Percentiles rank a stretch among this genome's conserved stretches.
Evolutionary conservation across 1,284 basidiomycete species (phyloP).

Genomic region (Pascua guehoae): DNA sequence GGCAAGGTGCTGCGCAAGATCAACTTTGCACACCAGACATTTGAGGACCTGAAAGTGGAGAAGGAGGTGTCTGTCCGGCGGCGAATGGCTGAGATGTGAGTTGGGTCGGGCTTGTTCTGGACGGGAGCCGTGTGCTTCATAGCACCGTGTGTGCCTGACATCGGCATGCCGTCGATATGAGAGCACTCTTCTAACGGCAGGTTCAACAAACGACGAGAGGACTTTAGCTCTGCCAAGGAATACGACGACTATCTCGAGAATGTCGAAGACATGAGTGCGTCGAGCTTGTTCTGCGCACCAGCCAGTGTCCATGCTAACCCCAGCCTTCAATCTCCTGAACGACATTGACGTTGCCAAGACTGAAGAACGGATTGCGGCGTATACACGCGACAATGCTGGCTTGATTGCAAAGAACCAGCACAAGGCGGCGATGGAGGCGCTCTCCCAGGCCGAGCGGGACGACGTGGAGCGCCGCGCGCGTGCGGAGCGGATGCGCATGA

Average conservation of each 20-base stretch:
- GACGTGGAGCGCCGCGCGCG: slow-evolving; percentile 64
- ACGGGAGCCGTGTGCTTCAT: no score
- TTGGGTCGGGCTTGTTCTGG: not conserved
- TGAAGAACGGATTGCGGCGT: slow-evolving; percentile 74
- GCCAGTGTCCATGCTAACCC: not conserved
- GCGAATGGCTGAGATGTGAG: slow-evolving; percentile 78
- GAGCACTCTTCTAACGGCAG: slow-evolving; percentile 51
- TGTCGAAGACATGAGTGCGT: slow-evolving; percentile 88
- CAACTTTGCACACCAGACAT: slow-evolving; percentile 93
- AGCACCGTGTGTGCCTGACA: no score
- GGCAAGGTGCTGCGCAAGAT: slow-evolving; percentile 83
- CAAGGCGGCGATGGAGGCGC: slow-evolving; percentile 58
- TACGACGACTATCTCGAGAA: slow-evolving; percentile 97
- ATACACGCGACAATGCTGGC: slow-evolving; percentile 73
- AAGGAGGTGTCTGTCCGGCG: slow-evolving; percentile 89
- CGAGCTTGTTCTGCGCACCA: not conserved
- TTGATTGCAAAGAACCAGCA: slow-evolving; percentile 72
- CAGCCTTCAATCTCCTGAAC: slow-evolving; percentile 91
- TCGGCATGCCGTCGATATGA: no score
- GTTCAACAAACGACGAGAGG: slow-evolving; percentile 88
- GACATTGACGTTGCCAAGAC: slow-evolving; percentile 80
- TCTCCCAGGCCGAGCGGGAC: slow-evolving; percentile 60
- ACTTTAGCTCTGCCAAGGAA: slow-evolving; percentile 74
- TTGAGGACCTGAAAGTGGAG: slow-evolving; percentile 93
- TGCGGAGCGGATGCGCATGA: slow-evolving; percentile 62